Base-by-base conservation (phyloP, 257 asterid species). In the Solanum tarapatanum region DNA sequence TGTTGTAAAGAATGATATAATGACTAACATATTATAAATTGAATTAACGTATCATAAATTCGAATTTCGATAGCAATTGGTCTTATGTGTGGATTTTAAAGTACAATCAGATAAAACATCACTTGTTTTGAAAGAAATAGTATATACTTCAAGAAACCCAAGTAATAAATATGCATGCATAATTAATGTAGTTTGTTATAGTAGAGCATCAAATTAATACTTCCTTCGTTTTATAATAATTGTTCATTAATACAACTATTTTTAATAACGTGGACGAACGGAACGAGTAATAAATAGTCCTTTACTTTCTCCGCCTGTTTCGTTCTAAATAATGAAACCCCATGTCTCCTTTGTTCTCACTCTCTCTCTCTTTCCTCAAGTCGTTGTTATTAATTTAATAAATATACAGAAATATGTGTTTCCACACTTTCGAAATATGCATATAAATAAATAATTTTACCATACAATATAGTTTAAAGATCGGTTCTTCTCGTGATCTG, bases 271-370 rank as follows among this genome's bases (percentile, higher is more conserved):
- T 8, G 26, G 4, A 60, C 26, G 5, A 21, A 19, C 26, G 2
- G 1, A 17, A 21, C 2, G 68, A 60, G 17, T 55, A 7, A 55
- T 48, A 23, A 5, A 48, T 55, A 24, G 70, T 5, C 32, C 72
- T 89, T 89, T 88, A 91, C 92, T 91, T 88, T 90, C 90, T 92
- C 94, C 94, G 91, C 90, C 87, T 88, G 35, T 90, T 86, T 89
- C 90, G 90, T 90, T 75, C 51, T 43, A 89, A 88, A 89, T 89
- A 91, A 91, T 91, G 88, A 58, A 69, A 16, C 37, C 35, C 68
- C 48, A 84, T 84, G 36, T 82, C 45, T 64, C 55, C 69, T 58
- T 82, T 33, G 16, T 79, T 77, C 6, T 43, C 51, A 21, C 84
- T 4, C 37, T 76, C 21, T 77, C 62, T 77, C 32, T 76, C 83